Base-by-base conservation (phyloP, 352 stramenopile genomes). In the Pythium periplocum region DNA sequence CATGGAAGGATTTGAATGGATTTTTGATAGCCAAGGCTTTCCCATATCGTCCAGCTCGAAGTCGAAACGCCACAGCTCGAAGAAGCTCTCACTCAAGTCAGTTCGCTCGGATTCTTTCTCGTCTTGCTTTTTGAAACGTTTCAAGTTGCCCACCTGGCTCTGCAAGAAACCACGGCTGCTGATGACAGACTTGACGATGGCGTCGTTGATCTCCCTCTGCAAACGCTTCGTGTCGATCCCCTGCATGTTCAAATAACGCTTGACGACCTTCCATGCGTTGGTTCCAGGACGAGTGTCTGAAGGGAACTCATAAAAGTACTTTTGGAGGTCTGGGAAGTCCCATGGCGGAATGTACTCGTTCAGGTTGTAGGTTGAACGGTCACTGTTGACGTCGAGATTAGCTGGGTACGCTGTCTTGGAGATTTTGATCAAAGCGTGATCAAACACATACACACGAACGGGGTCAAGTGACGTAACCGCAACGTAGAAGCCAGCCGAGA, bases 41-140 rank as follows among this genome's bases (percentile, higher is more conserved):
- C 96, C 76, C 33, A 68, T 76, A 62, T 90, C 73, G 56, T 98
- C 95, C 30, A 99, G 66, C 69, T 99, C 92, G 46, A 99, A 93
- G 58, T 99, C 95, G 57, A 98, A 90, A 30, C 92, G 96, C 52
- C 97, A 85, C 12, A 99, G 69, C 58, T 98, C 94, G 61, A 99
- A 97, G 53, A 96, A 98, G 53, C 64, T 87, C 39, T 85, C 71
- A 2, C 57, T 67, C 26, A 87, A 47, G 45, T 87, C 70, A 2
- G 58, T 73, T 9, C 53, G 59, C 1, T 67, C 61, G 1, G 60
- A 43, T 4, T 63, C 49, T 26, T 63, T 74, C 26, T 78, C 51
- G 10, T 55, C 55, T 37, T 36, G 9, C 12, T 32, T 30, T 7
- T 45, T 4, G 34, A 55, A 45, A 11, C 73, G 77, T 48, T 81